These are phyloP conservation scores for Colletotrichum acutatum DNA, from an alignment of 2,329 filamentous ascomycete genomes.

Conservation along the genomic window DNA sequence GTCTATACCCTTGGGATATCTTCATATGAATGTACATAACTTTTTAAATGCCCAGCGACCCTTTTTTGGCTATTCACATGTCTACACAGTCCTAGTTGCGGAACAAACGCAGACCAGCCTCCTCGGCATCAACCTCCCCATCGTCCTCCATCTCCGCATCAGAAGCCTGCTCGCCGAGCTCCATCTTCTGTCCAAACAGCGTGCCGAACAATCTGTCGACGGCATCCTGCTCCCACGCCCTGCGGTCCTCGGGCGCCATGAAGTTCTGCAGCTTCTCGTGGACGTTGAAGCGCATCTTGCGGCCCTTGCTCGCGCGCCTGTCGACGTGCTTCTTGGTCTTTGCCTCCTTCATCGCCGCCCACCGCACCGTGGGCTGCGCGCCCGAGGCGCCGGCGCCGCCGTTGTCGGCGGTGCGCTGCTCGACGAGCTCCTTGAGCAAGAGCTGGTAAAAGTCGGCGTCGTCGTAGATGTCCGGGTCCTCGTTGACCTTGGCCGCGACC, in stretches of 20 bases:
- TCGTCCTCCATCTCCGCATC: constrained; percentile 61
- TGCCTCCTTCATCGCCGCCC: constrained; percentile 77
- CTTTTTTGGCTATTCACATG: background rate
- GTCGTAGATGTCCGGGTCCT: constrained; percentile 80
- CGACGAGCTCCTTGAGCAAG: constrained; percentile 91
- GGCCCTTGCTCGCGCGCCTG: constrained; percentile 92
- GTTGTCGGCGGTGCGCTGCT: constrained; percentile 81
- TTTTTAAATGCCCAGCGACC: background rate
- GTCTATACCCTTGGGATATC: constrained; percentile 29
- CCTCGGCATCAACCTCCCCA: constrained; percentile 61
- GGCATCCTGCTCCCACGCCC: constrained; percentile 82
- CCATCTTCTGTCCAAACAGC: constrained; percentile 76
- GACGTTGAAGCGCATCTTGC: constrained; percentile 93
- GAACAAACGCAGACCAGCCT: constrained; percentile 65
- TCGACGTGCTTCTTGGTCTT: constrained; percentile 89
- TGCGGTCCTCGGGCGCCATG: constrained; percentile 90
- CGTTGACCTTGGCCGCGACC: constrained; percentile 64
- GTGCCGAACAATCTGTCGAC: constrained; percentile 82
- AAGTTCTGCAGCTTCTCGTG: constrained; percentile 99
- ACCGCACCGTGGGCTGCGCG: constrained; percentile 65
- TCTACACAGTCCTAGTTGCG: constrained; percentile 45
- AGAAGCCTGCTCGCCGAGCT: constrained; percentile 64
- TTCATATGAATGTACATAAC: constrained; percentile 14
- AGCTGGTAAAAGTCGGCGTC: constrained; percentile 96
- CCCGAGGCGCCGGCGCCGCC: constrained; percentile 52